Base-by-base conservation (phyloP, 2,329 filamentous ascomycete genomes). In the Graphilbum ipis-grandicollis region DNA sequence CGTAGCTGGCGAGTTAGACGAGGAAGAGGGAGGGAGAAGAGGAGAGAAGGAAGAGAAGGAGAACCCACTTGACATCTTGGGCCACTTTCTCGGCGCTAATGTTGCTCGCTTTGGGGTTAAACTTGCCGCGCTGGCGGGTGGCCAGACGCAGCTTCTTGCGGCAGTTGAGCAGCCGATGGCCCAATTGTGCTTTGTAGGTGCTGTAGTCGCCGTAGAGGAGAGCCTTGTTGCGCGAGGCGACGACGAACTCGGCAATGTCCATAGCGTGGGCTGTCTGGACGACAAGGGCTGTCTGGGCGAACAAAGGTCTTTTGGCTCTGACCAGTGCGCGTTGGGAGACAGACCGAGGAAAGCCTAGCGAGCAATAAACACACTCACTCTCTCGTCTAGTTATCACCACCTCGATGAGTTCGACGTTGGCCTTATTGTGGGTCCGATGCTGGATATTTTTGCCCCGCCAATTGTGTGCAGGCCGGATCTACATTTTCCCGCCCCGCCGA, bases 201-300 rank as follows among this genome's bases (percentile, higher is more conserved):
- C 73, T 74, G 60, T 93, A 86, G 60, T 94, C 85, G 47, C 85
- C 86, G 46, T 90, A 76, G 22, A 93, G 71, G 36, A 94, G 76
- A 28, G 83, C 83, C 50, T 81, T 72, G 54, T 93, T 81, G 44
- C 90, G 71, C 46, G 79, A 76, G 37, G 75, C 73, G 51, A 85
- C 70, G 47, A 96, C 64, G 45, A 83, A 86, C 47, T 73, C 73
- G 39, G 90, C 96, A 57, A 96, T 83, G 45, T 94, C 83, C 88
- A 96, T 94, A n/a, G n/a, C n/a, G n/a, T n/a, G n/a, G n/a, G n/a
- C n/a, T n/a, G n/a, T n/a, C n/a, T n/a, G n/a, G n/a, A n/a, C n/a
- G n/a, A n/a, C n/a, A n/a, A n/a, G n/a, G n/a, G n/a, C n/a, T n/a
- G n/a, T n/a, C n/a, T n/a, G n/a, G n/a, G n/a, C n/a, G n/a, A n/a